Conservation (phyloP, 768 basidiomycete genomes). For the Galerina sulciceps region DNA sequence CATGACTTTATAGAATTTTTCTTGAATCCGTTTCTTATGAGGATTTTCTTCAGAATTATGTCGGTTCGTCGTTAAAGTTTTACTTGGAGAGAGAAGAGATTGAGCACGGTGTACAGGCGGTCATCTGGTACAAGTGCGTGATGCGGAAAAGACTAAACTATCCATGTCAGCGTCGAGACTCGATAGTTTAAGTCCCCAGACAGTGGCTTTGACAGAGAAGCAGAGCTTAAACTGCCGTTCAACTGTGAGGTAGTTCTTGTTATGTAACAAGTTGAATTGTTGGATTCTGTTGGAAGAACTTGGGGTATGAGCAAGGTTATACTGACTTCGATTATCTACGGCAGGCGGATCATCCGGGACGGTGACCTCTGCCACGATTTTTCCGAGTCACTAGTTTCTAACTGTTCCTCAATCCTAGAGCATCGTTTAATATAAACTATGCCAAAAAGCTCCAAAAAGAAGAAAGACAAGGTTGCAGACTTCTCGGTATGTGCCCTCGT, state of each 20-base stretch:
- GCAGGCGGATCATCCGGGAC: conserved; percentile 6
- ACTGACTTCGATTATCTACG: too few species aligned
- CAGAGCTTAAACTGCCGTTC: too few species aligned
- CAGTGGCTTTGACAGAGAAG: too few species aligned
- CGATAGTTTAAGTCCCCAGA: too few species aligned
- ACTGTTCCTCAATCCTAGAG: not conserved
- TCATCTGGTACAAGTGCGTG: not conserved
- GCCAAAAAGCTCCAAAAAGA: conserved; percentile 89
- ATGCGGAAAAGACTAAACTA: not conserved
- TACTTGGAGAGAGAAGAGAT: not conserved
- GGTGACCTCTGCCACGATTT: not conserved
- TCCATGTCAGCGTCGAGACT: too few species aligned
- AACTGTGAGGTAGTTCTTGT: too few species aligned
- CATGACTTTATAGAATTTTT: not conserved
- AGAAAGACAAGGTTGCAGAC: conserved; percentile 86
- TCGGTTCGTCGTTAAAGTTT: not conserved
- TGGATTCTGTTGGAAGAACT: too few species aligned
- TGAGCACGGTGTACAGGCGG: not conserved
- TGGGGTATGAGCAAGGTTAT: too few species aligned
- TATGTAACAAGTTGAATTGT: too few species aligned
- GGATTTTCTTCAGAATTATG: conserved; percentile 4
- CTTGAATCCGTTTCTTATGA: not conserved
- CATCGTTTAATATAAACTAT: conserved; percentile 44
- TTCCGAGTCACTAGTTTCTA: not conserved
- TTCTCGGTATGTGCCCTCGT: conserved; percentile 61